Base-by-base conservation (phyloP, 257 asterid genomes). In the Scutellaria minor region DNA sequence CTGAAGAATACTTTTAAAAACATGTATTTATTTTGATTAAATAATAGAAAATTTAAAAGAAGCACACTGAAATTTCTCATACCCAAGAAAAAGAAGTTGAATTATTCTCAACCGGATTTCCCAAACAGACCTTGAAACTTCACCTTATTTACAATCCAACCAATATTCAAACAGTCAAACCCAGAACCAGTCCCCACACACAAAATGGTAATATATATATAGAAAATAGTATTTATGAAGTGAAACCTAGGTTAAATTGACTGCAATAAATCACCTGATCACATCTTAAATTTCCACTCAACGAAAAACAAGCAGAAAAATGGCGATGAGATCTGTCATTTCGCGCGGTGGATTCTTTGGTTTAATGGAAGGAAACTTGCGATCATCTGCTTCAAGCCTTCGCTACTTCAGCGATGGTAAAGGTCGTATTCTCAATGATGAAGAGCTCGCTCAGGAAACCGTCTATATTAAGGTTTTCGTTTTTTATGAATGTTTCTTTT, bases 381-480 rank as follows among this genome's bases (percentile, higher is more conserved):
- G 64, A 78, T 70, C 82, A 8, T 77, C 82, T 56, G 61, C 79
- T 10, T 44, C 62, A 65, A 68, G 57, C 74, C 60, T 74, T 74
- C 83, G 83, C 67, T 50, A 63, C 77, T 84, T 84, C 76, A 76
- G 88, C 78, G 91, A 88, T 24, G 82, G 46, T 7, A 82, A 75
- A 66, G 96, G 96, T 46, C 91, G 97, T 0, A 53, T 93, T 8
- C 89, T 91, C 69, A 79, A 84, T 22, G 99, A 94, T 78, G 97
- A 91, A 85, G 97, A 89, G 82, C 96, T 86, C 31, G 99, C 97
- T 48, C 80, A 83, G 77, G 99, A 94, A 79, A 79, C 84, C 61
- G 90, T 89, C 64, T 91, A 81, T 64, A 85, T 89, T 56, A 78
- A 94, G 96, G 96, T 92, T 41, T n/a, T 54, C 31, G 8, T 47